phyloP scores from a whole-genome alignment of 73 alveolate species.

The Strombidium stylifer region DNA sequence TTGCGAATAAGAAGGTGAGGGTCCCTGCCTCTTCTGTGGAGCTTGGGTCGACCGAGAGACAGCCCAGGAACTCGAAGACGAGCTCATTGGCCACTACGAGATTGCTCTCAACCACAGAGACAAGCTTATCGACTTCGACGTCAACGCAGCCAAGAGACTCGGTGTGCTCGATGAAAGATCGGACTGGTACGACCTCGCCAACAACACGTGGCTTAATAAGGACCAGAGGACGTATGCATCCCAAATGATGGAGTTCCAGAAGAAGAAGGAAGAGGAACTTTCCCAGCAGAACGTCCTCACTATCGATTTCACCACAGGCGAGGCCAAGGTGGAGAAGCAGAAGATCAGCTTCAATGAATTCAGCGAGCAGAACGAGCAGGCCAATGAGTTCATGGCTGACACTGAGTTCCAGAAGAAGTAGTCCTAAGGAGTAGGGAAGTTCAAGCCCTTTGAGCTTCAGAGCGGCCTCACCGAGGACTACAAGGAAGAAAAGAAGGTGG shows the following conservation, averaged over 20 bases:
- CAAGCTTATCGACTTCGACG: slow-evolving; percentile 69
- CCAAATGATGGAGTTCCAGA: slow-evolving; percentile 65
- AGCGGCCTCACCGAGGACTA: too few relatives aligned
- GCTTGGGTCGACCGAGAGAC: slow-evolving; percentile 62
- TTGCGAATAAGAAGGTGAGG: slow-evolving; percentile 91
- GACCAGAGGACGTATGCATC: slow-evolving; percentile 78
- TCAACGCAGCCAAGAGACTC: slow-evolving; percentile 61
- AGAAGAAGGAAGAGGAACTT: slow-evolving; percentile 46
- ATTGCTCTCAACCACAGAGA: slow-evolving; percentile 76
- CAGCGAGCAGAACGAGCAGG: slow-evolving; percentile 16
- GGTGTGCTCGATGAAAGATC: slow-evolving; percentile 76
- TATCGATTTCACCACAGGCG: slow-evolving; percentile 24
- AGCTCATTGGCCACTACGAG: slow-evolving; percentile 33
- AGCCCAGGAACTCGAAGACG: slow-evolving; percentile 22
- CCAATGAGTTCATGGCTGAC: slow-evolving; percentile 12
- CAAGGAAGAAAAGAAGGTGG: too few relatives aligned
- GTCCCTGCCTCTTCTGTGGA: slow-evolving; percentile 92
- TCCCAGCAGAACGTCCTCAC: slow-evolving; percentile 24
- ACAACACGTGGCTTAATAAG: slow-evolving; percentile 80
- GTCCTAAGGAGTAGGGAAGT: neutral
- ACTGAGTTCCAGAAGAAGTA: neutral
- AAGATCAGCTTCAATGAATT: neutral
- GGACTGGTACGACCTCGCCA: slow-evolving; percentile 91
- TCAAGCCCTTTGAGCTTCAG: slow-evolving; percentile 17
- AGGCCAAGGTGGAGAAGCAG: slow-evolving; percentile 2